phyloP scores from a whole-genome alignment of 1,284 basidiomycete species.

The Ceratorhiza oryzae-sativae region DNA sequence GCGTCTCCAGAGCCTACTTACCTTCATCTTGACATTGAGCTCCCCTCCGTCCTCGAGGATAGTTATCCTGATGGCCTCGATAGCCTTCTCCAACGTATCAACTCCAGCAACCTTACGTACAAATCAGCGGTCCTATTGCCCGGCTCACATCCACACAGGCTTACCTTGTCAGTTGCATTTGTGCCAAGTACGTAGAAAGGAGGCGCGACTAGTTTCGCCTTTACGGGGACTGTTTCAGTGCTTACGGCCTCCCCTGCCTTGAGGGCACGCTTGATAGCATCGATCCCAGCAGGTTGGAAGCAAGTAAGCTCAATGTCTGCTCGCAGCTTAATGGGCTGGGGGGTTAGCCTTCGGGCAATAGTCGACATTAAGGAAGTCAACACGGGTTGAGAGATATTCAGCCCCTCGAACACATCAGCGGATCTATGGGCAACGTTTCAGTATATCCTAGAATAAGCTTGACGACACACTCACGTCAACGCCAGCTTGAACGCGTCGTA shows the following conservation, averaged over 20 bases:
- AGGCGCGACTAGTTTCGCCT: conserved; percentile 95
- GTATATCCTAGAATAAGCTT: neutral
- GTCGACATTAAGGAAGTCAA: conserved; percentile 78
- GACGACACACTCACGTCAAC: conserved; percentile 71
- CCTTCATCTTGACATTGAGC: conserved; percentile 97
- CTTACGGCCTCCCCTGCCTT: conserved; percentile 86
- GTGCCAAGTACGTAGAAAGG: conserved; percentile 96
- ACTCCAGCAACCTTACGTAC: conserved; percentile 66
- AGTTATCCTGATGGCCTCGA: conserved; percentile 85
- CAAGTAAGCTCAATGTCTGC: conserved; percentile 98
- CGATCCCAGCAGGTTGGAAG: conserved; percentile 97
- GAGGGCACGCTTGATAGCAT: conserved; percentile 94
- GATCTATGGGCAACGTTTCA: conserved; percentile 1
- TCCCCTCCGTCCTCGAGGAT: conserved; percentile 88
- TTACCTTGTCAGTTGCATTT: conserved; percentile 94
- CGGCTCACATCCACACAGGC: conserved; percentile 40
- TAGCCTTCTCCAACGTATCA: conserved; percentile 90
- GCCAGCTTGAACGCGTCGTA: conserved; percentile 99
- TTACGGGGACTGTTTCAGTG: conserved; percentile 93
- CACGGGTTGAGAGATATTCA: conserved; percentile 66
- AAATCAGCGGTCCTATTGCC: neutral
- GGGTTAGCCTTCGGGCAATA: conserved; percentile 94
- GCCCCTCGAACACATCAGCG: conserved; percentile 80
- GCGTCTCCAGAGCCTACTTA: conserved; percentile 49
- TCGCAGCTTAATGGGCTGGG: conserved; percentile 98